Evolutionary conservation across 2,329 filamentous ascomycete genomes (phyloP).

Genomic region (Zasmidium citrigriseum): DNA sequence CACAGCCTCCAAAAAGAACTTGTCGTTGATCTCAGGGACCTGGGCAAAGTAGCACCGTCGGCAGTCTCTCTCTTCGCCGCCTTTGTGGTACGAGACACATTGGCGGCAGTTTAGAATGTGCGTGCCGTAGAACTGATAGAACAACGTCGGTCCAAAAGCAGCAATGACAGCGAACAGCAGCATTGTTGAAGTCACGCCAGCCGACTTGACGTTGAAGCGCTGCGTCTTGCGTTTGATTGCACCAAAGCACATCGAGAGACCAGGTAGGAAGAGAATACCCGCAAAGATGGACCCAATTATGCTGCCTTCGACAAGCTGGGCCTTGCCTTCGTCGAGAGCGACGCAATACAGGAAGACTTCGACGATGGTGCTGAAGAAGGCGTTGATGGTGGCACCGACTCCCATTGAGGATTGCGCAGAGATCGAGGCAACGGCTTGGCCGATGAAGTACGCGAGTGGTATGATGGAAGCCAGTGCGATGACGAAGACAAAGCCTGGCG

Average conservation of each 20-base stretch:
- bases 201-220: slow-evolving; percentile 94
- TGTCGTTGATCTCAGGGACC: slow-evolving; percentile 76
- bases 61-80: slow-evolving; percentile 67
- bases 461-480: slow-evolving; percentile 89
- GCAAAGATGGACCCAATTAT: slow-evolving; percentile 98
- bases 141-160: slow-evolving; percentile 91
- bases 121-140: slow-evolving; percentile 98
- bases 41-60: slow-evolving; percentile 94
- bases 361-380: slow-evolving; percentile 95
- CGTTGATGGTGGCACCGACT: slow-evolving; percentile 92
- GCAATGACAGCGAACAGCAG: slow-evolving; percentile 93
- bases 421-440: slow-evolving; percentile 96
- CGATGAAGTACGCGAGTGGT: slow-evolving; percentile 95
- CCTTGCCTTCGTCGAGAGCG: slow-evolving; percentile 88
- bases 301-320: slow-evolving; percentile 89
- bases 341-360: slow-evolving; percentile 98
- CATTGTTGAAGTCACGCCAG: slow-evolving; percentile 97
- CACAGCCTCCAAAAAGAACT: slow-evolving; percentile 88
- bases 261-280: slow-evolving; percentile 90
- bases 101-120: slow-evolving; percentile 85
- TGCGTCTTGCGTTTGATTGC: slow-evolving; percentile 98
- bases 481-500: slow-evolving; percentile 81
- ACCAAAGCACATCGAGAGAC: slow-evolving; percentile 97
- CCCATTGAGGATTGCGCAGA: slow-evolving; percentile 99
- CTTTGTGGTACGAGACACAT: slow-evolving; percentile 52